Evolutionary conservation across 129 eudicot genomes (phyloP).

Genomic region (Ambrosia artemisiifolia): DNA sequence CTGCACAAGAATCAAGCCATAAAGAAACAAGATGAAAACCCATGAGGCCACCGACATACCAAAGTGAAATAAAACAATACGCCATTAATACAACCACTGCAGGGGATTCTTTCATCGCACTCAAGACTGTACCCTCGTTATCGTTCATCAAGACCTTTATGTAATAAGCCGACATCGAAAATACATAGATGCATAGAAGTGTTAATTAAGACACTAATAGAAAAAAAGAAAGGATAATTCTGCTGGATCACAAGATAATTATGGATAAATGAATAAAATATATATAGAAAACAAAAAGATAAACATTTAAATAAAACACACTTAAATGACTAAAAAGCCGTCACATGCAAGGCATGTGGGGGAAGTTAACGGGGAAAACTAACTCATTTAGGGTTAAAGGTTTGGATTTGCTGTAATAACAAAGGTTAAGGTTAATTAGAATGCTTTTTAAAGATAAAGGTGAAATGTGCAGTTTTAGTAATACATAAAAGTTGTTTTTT

Average conservation of each 20-base stretch:
- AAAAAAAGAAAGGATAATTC: conserved; percentile 82
- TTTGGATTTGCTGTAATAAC: too few relatives aligned
- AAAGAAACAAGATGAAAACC: conserved; percentile 75
- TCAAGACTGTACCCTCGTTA: conserved; percentile 64
- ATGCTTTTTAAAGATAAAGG: too few relatives aligned
- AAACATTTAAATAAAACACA: not conserved
- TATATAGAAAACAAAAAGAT: not conserved
- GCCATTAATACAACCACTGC: conserved; percentile 77
- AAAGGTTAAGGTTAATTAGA: too few relatives aligned
- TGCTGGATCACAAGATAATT: conserved; percentile 43
- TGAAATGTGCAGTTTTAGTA: too few relatives aligned
- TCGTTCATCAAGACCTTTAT: conserved; percentile 75
- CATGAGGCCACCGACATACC: conserved; percentile 97
- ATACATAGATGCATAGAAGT: conserved; percentile 74
- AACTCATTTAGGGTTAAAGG: too few relatives aligned
- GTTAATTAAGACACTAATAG: conserved; percentile 71
- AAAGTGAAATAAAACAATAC: conserved; percentile 67
- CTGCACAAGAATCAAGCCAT: conserved; percentile 69
- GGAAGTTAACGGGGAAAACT: too few relatives aligned
- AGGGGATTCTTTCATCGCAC: conserved; percentile 84
- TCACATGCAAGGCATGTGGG: too few relatives aligned
- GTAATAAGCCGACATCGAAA: conserved; percentile 65
- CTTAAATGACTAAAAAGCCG: too few relatives aligned
- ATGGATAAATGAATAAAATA: not conserved
- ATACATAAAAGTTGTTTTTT: too few relatives aligned